Evolutionary conservation across 2,329 filamentous ascomycete species (phyloP).

Genomic region (Balansia obtecta): DNA sequence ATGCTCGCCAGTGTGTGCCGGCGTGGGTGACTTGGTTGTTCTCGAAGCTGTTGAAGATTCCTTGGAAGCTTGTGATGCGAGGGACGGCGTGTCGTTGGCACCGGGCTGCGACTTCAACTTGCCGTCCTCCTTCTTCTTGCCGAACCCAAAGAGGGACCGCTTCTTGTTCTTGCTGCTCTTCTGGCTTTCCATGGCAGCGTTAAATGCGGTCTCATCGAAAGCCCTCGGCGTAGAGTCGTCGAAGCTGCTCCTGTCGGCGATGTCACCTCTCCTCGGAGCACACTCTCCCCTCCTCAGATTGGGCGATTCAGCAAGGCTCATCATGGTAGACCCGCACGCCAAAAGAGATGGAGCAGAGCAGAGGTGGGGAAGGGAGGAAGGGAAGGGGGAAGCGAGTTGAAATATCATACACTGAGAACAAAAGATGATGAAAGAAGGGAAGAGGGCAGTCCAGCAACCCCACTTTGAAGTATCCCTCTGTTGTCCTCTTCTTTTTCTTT

Average conservation of each 20-base stretch:
- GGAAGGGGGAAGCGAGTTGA: neutral
- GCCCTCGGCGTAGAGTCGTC: slow-evolving; percentile 21
- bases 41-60: slow-evolving; percentile 2
- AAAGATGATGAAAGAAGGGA: neutral
- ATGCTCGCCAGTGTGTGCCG: slow-evolving; percentile 21
- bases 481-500: neutral
- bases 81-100: slow-evolving; percentile 20
- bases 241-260: slow-evolving; percentile 16
- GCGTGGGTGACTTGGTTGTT: slow-evolving; percentile 27
- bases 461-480: neutral
- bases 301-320: slow-evolving; percentile 20
- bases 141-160: slow-evolving; percentile 47
- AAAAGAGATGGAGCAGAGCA: neutral
- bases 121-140: slow-evolving; percentile 43
- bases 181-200: slow-evolving; percentile 17
- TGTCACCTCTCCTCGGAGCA: slow-evolving; percentile 6
- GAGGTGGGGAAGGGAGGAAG: too few relatives aligned
- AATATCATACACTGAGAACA: neutral
- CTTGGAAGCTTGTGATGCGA: slow-evolving; percentile 1
- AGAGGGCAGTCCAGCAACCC: neutral
- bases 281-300: slow-evolving; percentile 9
- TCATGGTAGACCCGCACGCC: slow-evolving; percentile 13
- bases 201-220: slow-evolving; percentile 14
- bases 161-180: slow-evolving; percentile 32
- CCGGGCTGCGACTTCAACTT: slow-evolving; percentile 25